Evolutionary conservation across 768 basidiomycete genomes (phyloP).

Genomic region (Crassisporium funariophilum): DNA sequence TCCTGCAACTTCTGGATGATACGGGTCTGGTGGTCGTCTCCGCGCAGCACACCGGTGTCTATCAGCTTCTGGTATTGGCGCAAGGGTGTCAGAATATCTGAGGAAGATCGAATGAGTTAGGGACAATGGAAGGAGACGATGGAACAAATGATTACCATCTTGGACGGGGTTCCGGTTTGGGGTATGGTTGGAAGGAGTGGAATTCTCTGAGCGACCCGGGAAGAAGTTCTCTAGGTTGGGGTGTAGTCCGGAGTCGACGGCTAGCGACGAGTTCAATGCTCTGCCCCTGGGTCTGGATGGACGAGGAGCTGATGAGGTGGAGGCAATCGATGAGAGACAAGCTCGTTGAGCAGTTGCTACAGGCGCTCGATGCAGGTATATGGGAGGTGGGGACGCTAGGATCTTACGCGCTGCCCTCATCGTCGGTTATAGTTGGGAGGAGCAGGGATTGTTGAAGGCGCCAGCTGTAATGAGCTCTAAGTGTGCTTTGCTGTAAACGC

Average conservation of each 20-base stretch:
- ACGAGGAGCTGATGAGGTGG: conserved; percentile 11
- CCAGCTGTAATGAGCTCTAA: conserved; percentile 1
- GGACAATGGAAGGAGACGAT: conserved; percentile 3
- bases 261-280: conserved; percentile 38
- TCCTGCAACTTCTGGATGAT: conserved; percentile 84
- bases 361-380: conserved; percentile 13
- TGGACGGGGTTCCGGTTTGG: conserved; percentile 18
- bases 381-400: conserved; percentile 18
- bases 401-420: conserved; percentile 37
- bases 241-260: conserved; percentile 28
- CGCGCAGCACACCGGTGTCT: conserved; percentile 52
- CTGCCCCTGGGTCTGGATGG: conserved; percentile 22
- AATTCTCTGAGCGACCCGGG: conserved; percentile 9
- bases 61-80: conserved; percentile 49
- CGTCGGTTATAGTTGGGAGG: neutral
- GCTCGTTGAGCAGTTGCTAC: conserved; percentile 18
- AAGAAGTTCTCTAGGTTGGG: conserved; percentile 29
- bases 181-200: conserved; percentile 15
- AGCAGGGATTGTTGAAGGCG: neutral
- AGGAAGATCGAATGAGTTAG: conserved; percentile 5
- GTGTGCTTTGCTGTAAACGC: conserved; percentile 17
- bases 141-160: conserved; percentile 16
- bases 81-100: conserved; percentile 43
- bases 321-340: conserved; percentile 19
- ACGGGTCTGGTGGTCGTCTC: conserved; percentile 82